phyloP scores from a whole-genome alignment of 305 asterid genomes.

The Lippia alba region DNA sequence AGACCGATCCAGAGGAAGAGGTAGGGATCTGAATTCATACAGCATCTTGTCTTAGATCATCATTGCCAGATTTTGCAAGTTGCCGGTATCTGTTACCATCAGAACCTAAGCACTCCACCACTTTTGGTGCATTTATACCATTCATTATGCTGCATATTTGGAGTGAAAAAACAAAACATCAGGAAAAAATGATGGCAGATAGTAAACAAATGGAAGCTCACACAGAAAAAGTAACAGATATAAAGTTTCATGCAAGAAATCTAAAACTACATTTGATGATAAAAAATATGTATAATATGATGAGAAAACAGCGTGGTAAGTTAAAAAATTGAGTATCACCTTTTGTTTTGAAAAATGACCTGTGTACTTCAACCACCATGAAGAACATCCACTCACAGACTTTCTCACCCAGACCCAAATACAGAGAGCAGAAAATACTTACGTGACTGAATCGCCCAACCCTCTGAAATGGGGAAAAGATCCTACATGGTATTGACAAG shows the following conservation, averaged over 20 bases:
- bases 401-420: slow-evolving; percentile 10
- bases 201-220: slow-evolving; percentile 31
- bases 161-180: slow-evolving; percentile 28
- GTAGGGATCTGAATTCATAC: slow-evolving; percentile 54
- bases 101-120: slow-evolving; percentile 95
- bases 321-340: slow-evolving; percentile 5
- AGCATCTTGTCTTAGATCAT: slow-evolving; percentile 99
- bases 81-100: slow-evolving; percentile 90
- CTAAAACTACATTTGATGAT: background rate
- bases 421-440: slow-evolving; percentile 44
- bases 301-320: slow-evolving; percentile 3
- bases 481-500: slow-evolving; percentile 85
- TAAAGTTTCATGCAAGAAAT: slow-evolving; percentile 15
- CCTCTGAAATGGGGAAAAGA: slow-evolving; percentile 95
- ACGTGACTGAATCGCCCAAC: slow-evolving; percentile 88
- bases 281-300: slow-evolving; percentile 17
- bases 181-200: slow-evolving; percentile 29
- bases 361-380: background rate
- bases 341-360: too few species aligned
- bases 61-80: slow-evolving; percentile 99
- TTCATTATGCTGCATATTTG: slow-evolving; percentile 83
- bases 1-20: slow-evolving; percentile 33
- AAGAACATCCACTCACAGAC: background rate
- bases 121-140: slow-evolving; percentile 98
- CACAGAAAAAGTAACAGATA: slow-evolving; percentile 10